These are phyloP conservation scores for Chytridium lagenaria DNA, from an alignment of 371 early-diverging fungal genomes.

Conservation along the genomic window DNA sequence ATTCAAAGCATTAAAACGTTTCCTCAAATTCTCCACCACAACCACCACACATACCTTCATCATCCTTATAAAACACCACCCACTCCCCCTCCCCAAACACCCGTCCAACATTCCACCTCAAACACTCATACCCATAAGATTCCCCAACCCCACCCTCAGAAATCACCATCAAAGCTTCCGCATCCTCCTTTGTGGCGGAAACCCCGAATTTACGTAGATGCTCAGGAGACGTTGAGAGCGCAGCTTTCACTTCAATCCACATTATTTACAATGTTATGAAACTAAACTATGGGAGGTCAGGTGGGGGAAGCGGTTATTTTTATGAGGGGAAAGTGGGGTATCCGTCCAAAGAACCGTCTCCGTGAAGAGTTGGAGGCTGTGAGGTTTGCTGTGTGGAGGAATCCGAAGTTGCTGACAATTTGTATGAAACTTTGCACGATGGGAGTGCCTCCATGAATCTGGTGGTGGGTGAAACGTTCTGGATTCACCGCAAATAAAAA, in stretches of 20 bases:
- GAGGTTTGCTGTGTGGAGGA: no score
- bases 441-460: not conserved
- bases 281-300: not conserved
- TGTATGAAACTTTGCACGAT: not conserved
- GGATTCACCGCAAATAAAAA: no score
- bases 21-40: no score
- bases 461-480: no score
- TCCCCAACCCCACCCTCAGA: not conserved
- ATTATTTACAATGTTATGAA: no score
- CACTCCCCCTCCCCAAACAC: not conserved
- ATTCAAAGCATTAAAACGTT: not conserved
- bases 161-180: not conserved
- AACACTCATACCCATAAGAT: slow-evolving; percentile 5
- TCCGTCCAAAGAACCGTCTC: not conserved
- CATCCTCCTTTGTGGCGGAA: not conserved
- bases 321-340: not conserved
- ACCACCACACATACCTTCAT: slow-evolving; percentile 8
- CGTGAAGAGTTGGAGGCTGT: not conserved
- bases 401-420: not conserved
- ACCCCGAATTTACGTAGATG: slow-evolving; percentile 9
- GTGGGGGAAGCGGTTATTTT: not conserved
- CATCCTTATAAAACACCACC: not conserved
- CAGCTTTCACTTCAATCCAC: slow-evolving; percentile 8
- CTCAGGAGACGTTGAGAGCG: not conserved
- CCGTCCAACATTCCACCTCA: not conserved